Base-by-base conservation (phyloP, 768 basidiomycete genomes). In the Mycena amicta region DNA sequence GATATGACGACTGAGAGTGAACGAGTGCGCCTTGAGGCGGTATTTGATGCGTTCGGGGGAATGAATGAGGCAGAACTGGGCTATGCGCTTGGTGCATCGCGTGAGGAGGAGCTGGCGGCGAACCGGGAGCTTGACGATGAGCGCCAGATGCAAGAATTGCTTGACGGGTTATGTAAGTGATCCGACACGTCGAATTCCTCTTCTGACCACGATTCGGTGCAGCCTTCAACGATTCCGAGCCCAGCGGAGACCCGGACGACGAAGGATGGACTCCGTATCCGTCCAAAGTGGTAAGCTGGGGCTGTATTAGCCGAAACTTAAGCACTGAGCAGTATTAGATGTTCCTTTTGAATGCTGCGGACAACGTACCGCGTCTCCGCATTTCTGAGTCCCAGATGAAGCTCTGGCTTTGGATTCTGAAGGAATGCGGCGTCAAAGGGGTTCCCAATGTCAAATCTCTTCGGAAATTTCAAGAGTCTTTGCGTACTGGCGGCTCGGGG, bases 361-460 rank as follows among this genome's bases (percentile, higher is more conserved):
- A 66, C 40, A 69, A 66, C 54, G 52, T 69, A 13, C 65, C 67
- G 3, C 60, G 68, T 1, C 45, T 61, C 5, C 62, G 63, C 2
- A 31, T 69, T 3, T 69, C 66, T 0, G 40, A 60, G 15, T 39
- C 62, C 1, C 22, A 58, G 31, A 60, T 69, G 62, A 27, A 46
- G 12, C 43, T 61, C 1, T 27, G 66, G 28, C 51, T 69, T 13
- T 69, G 62, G 62, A 52, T 69, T 26, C 27, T 69, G 26, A 26
- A 45, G 15, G 65, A 69, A 45, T 39, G 26, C 22, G 67, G 67
- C 25, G 60, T 51, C 4, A 45, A 53, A 5, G 57, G 67, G 55
- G 67, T 67, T 4, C 68, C 68, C 11, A 56, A 56, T 5, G 43
- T 66, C n/a, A 47, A 64, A 15, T 31, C 20, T 2, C 53, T 69